phyloP scores from a whole-genome alignment of 78 protist species.

The Kipferlia bialata region DNA sequence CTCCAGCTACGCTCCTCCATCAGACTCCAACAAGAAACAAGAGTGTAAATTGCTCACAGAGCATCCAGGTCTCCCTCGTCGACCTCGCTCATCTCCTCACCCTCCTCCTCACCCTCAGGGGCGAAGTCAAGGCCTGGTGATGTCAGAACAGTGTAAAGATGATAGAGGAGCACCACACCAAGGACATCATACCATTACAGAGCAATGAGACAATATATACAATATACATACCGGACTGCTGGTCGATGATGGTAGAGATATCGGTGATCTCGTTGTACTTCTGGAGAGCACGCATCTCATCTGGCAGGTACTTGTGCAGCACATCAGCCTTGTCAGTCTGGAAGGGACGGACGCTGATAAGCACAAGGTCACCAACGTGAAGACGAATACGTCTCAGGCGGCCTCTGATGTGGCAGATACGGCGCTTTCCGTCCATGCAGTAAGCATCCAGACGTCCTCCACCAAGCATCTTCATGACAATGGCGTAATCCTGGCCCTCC shows the following conservation, averaged over 20 bases:
- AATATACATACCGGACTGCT: no score
- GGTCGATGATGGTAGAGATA: not conserved
- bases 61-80: slow-evolving; percentile 55
- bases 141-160: no score
- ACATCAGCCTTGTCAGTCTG: slow-evolving; percentile 90
- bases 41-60: no score
- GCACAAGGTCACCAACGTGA: slow-evolving; percentile 71
- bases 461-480: slow-evolving; percentile 79
- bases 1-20: no score
- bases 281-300: slow-evolving; percentile 79
- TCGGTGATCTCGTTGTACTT: slow-evolving; percentile 70
- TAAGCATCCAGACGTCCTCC: slow-evolving; percentile 84
- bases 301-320: slow-evolving; percentile 72
- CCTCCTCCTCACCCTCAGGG: slow-evolving; percentile 37
- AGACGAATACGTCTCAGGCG: slow-evolving; percentile 74
- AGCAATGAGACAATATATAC: no score
- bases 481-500: slow-evolving; percentile 92
- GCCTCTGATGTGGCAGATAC: slow-evolving; percentile 88
- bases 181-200: no score
- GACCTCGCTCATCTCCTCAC: slow-evolving; percentile 89
- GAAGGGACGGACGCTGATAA: slow-evolving; percentile 79
- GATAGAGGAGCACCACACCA: no score
- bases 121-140: no score
- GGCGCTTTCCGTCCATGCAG: slow-evolving; percentile 81
- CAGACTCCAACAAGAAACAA: no score